Conservation (phyloP, 331 rosid species). For the Acacia concinna region DNA sequence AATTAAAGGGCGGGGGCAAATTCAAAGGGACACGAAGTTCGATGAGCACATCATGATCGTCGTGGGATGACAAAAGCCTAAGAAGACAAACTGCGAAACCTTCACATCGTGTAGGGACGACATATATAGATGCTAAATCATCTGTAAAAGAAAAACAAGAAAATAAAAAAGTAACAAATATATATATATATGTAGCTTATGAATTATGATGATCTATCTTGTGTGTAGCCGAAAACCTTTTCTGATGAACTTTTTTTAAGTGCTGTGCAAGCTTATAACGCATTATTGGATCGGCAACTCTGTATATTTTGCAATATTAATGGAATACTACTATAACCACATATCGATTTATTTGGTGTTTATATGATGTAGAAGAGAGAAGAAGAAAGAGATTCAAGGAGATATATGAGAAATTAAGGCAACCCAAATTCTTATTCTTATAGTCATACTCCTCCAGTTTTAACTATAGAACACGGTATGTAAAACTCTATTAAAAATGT, state of each 20-base stretch:
- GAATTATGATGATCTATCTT: background rate
- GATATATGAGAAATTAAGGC: too few species aligned
- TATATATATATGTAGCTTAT: background rate
- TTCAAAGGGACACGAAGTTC: conserved; percentile 32
- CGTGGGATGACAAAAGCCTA: conserved; percentile 19
- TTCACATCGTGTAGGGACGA: conserved; percentile 14
- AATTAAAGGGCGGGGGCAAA: conserved; percentile 24
- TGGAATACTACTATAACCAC: background rate
- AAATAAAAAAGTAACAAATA: background rate
- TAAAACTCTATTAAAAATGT: too few species aligned
- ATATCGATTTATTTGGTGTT: background rate
- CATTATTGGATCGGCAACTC: too few species aligned
- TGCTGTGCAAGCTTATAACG: background rate
- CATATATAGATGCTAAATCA: background rate
- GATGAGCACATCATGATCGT: conserved; percentile 37
- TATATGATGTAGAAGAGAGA: background rate
- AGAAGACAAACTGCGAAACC: conserved; percentile 35
- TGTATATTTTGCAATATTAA: background rate
- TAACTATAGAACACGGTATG: too few species aligned
- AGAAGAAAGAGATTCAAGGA: background rate
- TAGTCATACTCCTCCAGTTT: too few species aligned
- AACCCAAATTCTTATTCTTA: too few species aligned
- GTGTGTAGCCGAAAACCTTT: background rate
- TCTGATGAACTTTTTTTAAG: background rate
- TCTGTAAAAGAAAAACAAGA: background rate